A percentile compares a stretch with the other conserved stretches of the same genome.
phyloP scores from a whole-genome alignment of 1,284 basidiomycete species.

The Malassezia arunalokei region DNA sequence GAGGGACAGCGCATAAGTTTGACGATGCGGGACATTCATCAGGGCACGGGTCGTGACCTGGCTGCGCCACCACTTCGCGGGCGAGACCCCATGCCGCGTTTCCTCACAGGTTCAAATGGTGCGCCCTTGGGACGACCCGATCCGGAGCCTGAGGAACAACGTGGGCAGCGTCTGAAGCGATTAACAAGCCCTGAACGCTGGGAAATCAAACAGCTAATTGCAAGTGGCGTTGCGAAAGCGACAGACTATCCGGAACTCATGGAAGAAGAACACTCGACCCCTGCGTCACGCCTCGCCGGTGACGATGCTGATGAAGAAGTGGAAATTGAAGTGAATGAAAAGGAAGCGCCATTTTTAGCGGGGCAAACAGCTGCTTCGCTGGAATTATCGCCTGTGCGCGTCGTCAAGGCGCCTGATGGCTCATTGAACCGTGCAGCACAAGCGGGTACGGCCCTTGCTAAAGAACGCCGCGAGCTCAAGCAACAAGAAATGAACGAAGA shows the following conservation, averaged over 20 bases:
- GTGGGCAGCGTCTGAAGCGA: slow-evolving; percentile 57
- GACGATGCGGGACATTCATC: slow-evolving; percentile 97
- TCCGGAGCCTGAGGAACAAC: background rate
- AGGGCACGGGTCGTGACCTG: slow-evolving; percentile 72
- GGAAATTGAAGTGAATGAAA: slow-evolving; percentile 91
- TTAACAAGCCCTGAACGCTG: slow-evolving; percentile 92
- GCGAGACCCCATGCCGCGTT: slow-evolving; percentile 50
- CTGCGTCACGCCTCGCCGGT: slow-evolving; percentile 23
- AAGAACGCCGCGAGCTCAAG: slow-evolving; percentile 82
- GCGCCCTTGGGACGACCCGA: slow-evolving; percentile 44
- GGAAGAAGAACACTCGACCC: slow-evolving; percentile 50
- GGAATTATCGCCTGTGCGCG: slow-evolving; percentile 88
- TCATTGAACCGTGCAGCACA: slow-evolving; percentile 81
- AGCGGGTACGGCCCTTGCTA: slow-evolving; percentile 79
- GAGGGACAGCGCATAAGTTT: slow-evolving; percentile 68
- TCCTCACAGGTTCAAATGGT: slow-evolving; percentile 49
- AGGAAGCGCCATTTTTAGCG: slow-evolving; percentile 88
- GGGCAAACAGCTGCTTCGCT: slow-evolving; percentile 91
- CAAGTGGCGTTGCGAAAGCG: slow-evolving; percentile 79
- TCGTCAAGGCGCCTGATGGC: slow-evolving; percentile 58
- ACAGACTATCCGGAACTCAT: slow-evolving; percentile 93
- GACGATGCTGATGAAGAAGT: slow-evolving; percentile 55
- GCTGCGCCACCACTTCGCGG: slow-evolving; percentile 75
- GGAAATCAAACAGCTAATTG: slow-evolving; percentile 98
- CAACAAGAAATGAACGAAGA: slow-evolving; percentile 89